A percentile compares a stretch with the other conserved stretches of the same genome.
These are phyloP conservation scores for Mariannaea elegans DNA, from an alignment of 2,329 filamentous ascomycete genomes.

Conservation along the genomic window DNA sequence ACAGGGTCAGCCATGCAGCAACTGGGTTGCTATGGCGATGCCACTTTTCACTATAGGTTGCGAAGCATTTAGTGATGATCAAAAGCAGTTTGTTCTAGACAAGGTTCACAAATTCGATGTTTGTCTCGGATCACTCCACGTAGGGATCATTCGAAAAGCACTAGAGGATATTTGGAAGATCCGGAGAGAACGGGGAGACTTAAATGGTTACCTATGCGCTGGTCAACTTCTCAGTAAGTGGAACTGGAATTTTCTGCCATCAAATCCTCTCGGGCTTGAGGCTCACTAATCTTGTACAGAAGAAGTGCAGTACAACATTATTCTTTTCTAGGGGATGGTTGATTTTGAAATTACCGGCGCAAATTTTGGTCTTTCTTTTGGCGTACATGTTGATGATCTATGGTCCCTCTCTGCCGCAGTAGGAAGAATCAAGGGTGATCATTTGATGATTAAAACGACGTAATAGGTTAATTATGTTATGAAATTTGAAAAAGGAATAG, in stretches of 20 bases:
- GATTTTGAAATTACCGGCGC: too few relatives aligned
- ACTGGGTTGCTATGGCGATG: constrained; percentile 45
- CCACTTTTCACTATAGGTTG: constrained; percentile 42
- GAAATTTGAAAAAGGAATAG: too few relatives aligned
- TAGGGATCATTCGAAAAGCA: constrained; percentile 36
- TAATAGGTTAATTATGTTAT: too few relatives aligned
- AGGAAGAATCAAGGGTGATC: too few relatives aligned
- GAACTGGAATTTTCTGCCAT: background rate
- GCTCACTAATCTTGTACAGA: constrained; percentile 19
- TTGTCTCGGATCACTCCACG: constrained; percentile 40
- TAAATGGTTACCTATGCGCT: constrained; percentile 31
- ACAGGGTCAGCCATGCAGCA: constrained; percentile 42
- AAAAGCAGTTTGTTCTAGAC: constrained; percentile 35
- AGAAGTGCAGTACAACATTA: constrained; percentile 40
- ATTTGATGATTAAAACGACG: too few relatives aligned
- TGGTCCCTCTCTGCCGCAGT: too few relatives aligned
- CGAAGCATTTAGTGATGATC: constrained; percentile 33
- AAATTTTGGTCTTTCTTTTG: too few relatives aligned
- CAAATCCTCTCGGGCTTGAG: background rate
- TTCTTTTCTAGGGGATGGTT: constrained; percentile 32
- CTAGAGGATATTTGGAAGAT: constrained; percentile 40
- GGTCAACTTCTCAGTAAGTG: constrained; percentile 34
- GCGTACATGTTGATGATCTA: too few relatives aligned
- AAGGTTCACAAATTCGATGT: constrained; percentile 38
- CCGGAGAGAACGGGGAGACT: constrained; percentile 29